Evolutionary conservation across 2,329 filamentous ascomycete species (phyloP), one percentile per base, ranked within the genome.

Genomic region (Sphaerulina vaccinii): DNA sequence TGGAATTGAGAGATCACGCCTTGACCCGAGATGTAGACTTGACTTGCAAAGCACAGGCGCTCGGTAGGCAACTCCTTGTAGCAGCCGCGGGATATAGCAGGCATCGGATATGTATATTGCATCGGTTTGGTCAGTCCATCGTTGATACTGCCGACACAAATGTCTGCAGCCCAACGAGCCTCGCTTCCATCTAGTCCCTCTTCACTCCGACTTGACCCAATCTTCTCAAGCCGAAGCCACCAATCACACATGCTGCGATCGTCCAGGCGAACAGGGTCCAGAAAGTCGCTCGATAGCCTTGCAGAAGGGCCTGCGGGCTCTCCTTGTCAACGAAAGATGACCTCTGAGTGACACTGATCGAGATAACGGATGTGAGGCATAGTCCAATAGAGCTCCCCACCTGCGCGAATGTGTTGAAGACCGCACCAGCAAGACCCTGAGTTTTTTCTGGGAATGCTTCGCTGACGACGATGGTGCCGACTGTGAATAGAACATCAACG

Each of bases 321-420:
- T 41, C 15, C 40, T 71, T 70, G 13, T 70, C 58, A 0, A 35
- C 43, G 13, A 62, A 52, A 1, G 32, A 23, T 15, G 57, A 54
- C n/a, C 52, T 38, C 6, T 52, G 56, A 9, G 60, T 63, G 32
- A 65, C 55, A 55, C 52, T 57, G 6, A 53, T 54, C 8, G 70
- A 71, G 52, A 71, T 70, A 8, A 73, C 68, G 16, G 63, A 69
- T 36, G 57, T 70, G 16, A 70, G 65, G 1, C 70, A 70, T n/a
- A 75, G 55, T 4, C 71, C 70, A 10, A 75, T 65, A 19, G 64
- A 66, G 48, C 70, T 71, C 18, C 74, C 70, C 54, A 76, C 66
- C 60, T 77, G 69, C 19, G 70, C 59, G 38, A 73, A 62, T 0
- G 72, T 75, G 48, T 74, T 75, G 62, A 76, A 76, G 0, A 76